These are phyloP conservation scores for Kwoniella bestiolae DNA, from an alignment of 768 basidiomycete genomes.

Conservation along the genomic window DNA sequence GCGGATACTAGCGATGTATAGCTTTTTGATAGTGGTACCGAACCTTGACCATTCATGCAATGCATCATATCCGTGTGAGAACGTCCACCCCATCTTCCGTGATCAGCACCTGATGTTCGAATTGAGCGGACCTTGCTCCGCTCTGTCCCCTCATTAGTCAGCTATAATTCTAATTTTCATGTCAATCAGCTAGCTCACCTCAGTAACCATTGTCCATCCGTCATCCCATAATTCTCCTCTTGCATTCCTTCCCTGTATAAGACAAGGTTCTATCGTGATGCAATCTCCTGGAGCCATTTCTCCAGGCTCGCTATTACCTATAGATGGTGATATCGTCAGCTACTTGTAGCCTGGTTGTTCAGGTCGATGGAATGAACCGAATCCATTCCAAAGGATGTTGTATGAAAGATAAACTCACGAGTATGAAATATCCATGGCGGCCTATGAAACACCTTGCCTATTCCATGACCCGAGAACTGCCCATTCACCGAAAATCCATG, in stretches of 20 bases:
- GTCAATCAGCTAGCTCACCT: constrained; percentile 61
- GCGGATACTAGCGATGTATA: too few species aligned
- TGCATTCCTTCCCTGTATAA: constrained; percentile 75
- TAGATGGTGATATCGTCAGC: neutral
- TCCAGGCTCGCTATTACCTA: constrained; percentile 82
- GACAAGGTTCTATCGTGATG: constrained; percentile 87
- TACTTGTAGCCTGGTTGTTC: neutral
- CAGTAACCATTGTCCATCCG: constrained; percentile 90
- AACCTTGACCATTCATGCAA: constrained; percentile 2
- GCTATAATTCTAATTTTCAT: neutral
- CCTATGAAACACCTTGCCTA: constrained; percentile 77
- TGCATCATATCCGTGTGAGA: constrained; percentile 61
- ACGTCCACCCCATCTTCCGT: constrained; percentile 78
- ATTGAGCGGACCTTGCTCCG: constrained; percentile 80
- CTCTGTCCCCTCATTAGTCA: constrained; percentile 61
- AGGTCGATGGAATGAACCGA: too few species aligned
- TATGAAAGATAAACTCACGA: constrained; percentile 60
- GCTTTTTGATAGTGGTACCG: too few species aligned
- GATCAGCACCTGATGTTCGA: constrained; percentile 86
- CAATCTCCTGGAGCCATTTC: constrained; percentile 82
- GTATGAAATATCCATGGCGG: constrained; percentile 82
- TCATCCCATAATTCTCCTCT: constrained; percentile 81
- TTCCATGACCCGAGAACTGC: constrained; percentile 84
- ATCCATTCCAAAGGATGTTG: neutral
- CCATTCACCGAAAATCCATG: constrained; percentile 68